phyloP scores from a whole-genome alignment of 805 yeast species.

The Starmerella kuoi region DNA sequence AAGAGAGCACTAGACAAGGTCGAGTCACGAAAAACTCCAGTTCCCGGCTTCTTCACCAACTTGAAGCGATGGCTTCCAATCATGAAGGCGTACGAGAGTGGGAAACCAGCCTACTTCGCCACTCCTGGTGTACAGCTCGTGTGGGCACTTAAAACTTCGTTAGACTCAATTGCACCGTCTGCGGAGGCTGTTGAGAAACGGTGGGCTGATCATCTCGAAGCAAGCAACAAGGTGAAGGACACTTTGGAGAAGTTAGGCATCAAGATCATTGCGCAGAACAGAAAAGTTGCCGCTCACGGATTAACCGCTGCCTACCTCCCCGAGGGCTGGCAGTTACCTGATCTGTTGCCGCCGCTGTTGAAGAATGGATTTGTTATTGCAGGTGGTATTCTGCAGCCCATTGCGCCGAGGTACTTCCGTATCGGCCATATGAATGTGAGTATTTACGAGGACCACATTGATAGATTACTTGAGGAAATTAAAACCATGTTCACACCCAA shows the following conservation, averaged over 20 bases:
- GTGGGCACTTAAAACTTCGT: constrained; percentile 65
- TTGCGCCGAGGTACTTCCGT: constrained; percentile 73
- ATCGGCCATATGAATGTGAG: constrained; percentile 94
- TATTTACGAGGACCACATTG: constrained; percentile 48
- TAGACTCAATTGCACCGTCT: constrained; percentile 46
- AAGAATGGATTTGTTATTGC: constrained; percentile 66
- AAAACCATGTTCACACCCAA: constrained; percentile 1
- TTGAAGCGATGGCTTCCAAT: constrained; percentile 79
- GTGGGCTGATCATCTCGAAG: constrained; percentile 48
- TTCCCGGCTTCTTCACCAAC: constrained; percentile 51
- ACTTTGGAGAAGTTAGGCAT: constrained; percentile 48
- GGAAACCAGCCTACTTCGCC: constrained; percentile 77
- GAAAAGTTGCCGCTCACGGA: constrained; percentile 69
- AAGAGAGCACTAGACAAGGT: constrained; percentile 62
- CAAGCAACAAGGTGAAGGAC: constrained; percentile 54
- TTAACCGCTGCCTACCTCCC: constrained; percentile 78
- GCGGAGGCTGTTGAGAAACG: constrained; percentile 41
- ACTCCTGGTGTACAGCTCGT: constrained; percentile 88
- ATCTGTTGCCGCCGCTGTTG: constrained; percentile 44
- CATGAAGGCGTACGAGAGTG: constrained; percentile 73
- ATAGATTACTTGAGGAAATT: constrained; percentile 31
- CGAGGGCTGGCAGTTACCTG: constrained; percentile 56
- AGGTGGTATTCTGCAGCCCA: constrained; percentile 77
- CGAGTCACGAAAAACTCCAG: constrained; percentile 35
- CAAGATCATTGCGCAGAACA: constrained; percentile 49